Percentiles rank a stretch among this genome's conserved stretches.
phyloP scores from a whole-genome alignment of 108 stramenopile genomes.

The Schizochytrium sp. region DNA sequence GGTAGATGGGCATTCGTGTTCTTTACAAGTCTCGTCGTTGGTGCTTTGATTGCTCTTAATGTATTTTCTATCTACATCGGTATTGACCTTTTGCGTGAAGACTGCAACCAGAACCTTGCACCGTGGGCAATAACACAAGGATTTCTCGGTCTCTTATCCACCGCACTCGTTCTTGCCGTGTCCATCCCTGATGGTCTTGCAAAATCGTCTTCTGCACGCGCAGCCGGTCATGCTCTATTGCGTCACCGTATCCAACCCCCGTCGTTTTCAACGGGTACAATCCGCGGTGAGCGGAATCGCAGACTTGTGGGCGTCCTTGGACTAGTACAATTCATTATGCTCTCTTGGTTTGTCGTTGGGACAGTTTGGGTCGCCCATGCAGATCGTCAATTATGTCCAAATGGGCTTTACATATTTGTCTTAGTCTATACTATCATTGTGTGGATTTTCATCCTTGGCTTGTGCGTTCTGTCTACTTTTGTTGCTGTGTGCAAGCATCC shows the following conservation, averaged over 20 bases:
- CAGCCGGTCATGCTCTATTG: not conserved
- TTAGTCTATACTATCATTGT: not conserved
- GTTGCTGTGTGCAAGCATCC: not conserved
- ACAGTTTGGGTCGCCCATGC: not conserved
- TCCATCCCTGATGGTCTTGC: not conserved
- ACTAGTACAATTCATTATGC: not conserved
- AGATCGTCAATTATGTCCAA: not conserved
- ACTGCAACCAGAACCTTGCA: constrained; percentile 2
- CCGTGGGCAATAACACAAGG: not conserved
- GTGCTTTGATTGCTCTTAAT: not conserved
- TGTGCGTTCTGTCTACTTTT: not conserved
- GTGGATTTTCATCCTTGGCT: not conserved
- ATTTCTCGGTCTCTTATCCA: constrained; percentile 3
- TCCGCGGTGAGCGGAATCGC: not conserved
- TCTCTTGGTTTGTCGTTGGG: constrained; percentile 53
- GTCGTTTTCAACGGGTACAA: not conserved
- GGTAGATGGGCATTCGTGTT: not conserved
- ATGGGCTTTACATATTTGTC: not conserved
- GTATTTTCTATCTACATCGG: not conserved
- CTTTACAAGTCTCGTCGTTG: constrained; percentile 23
- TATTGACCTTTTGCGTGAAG: not conserved
- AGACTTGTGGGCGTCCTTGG: constrained; percentile 35
- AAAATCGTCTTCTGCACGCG: not conserved
- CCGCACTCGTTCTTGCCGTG: not conserved
- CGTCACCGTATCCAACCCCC: constrained; percentile 12